Conservation (phyloP, 495 filamentous ascomycete species). For the Penicillium simplicissimum region DNA sequence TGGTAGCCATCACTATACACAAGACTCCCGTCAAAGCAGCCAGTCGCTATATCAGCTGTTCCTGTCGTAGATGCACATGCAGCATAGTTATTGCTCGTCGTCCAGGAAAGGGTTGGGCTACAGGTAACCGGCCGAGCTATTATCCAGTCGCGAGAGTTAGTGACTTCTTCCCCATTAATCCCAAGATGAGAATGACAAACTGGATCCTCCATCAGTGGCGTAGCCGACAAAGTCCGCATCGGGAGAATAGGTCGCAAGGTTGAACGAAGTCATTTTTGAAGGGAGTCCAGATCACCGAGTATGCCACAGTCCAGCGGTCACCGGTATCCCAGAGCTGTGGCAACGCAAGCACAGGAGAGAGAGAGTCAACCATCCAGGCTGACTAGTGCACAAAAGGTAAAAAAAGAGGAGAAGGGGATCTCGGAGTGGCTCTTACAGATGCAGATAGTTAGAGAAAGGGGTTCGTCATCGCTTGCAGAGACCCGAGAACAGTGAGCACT, state of each 20-base stretch:
- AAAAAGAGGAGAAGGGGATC: background rate
- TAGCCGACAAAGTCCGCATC: background rate
- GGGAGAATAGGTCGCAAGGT: background rate
- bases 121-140: background rate
- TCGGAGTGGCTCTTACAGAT: background rate
- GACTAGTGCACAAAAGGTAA: background rate
- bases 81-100: background rate
- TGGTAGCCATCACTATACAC: background rate
- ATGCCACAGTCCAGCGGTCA: background rate
- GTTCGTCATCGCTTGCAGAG: too few species aligned
- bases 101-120: background rate
- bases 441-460: background rate
- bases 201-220: background rate
- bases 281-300: background rate
- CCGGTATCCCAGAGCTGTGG: too few species aligned
- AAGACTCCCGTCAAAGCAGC: background rate
- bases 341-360: background rate
- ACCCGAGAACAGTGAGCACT: too few species aligned
- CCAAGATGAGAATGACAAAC: background rate
- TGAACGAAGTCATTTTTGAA: background rate
- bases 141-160: background rate
- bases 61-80: background rate
- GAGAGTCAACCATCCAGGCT: background rate
- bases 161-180: background rate
- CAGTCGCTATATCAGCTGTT: background rate